Base-by-base conservation (phyloP, 208 protist species). In the Leishmania lainsoni region DNA sequence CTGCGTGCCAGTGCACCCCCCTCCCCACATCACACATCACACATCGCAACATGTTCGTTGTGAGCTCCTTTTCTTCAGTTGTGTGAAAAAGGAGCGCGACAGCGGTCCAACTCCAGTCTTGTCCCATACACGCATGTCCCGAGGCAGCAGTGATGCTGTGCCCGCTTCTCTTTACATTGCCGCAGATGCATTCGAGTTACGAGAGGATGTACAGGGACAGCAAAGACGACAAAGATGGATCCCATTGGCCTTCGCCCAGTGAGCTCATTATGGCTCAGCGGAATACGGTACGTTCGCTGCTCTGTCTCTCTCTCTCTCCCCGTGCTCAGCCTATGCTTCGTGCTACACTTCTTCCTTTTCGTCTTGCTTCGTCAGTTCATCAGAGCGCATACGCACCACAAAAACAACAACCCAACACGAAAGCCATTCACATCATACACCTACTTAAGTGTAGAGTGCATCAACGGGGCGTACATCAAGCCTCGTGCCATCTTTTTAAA, bases 341-440 rank as follows among this genome's bases (percentile, higher is more conserved):
- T 12, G 10, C 59, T 65, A 35, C 32, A 26, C 59, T 39, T 42
- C 71, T 70, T 78, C 39, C 29, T 78, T 69, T 78, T 79, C 22
- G 70, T 42, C 26, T 22, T 52, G 2, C 16, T 70, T 79, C 52
- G 63, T 61, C 29, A n/a, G 39, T n/a, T 22, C 66, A 39, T 22
- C 10, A 29, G 66, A 16, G 16, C 66, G 22, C 66, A 12, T 49
- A 49, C 66, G 5, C 39, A 16, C 14, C 26, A 3, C 59, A 9
- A 65, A 9, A 3, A 35, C 29, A 0, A 9, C n/a, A 63, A 6
- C 14, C 6, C 14, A 14, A 35, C 3, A 26, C 20, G 32, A 22
- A 65, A 17, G 5, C 6, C 32, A 8, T 17, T 39, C 59, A 35
- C 5, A 35, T 22, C 59, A 35, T 22, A 65, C 22, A 26, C 32